A percentile compares a stretch with the other conserved stretches of the same genome.
phyloP scores from a whole-genome alignment of 2,329 filamentous ascomycete genomes.

The Venturia asperata region DNA sequence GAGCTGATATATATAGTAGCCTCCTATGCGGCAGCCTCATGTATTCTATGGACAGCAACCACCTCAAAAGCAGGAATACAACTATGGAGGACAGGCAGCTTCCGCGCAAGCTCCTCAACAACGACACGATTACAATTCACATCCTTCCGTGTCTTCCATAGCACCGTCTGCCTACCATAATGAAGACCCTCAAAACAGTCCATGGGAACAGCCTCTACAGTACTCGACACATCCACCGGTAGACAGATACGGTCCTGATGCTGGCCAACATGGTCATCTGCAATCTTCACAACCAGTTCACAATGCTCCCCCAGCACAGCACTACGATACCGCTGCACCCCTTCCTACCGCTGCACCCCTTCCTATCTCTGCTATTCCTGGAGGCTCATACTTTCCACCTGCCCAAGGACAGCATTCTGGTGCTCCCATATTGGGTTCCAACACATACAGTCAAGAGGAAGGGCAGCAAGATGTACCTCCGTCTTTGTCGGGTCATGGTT shows the following conservation, averaged over 20 bases:
- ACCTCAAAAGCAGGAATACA: slow-evolving; percentile 2
- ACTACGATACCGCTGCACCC: slow-evolving; percentile 10
- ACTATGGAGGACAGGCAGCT: slow-evolving; percentile 1
- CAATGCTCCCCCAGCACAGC: background rate
- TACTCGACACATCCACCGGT: slow-evolving; percentile 18
- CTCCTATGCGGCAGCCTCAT: background rate
- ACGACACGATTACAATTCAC: background rate
- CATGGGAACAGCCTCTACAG: slow-evolving; percentile 18
- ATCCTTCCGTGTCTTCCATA: slow-evolving; percentile 26
- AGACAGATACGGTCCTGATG: slow-evolving; percentile 17
- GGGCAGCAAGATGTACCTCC: slow-evolving; percentile 29
- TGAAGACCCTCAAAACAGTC: slow-evolving; percentile 14
- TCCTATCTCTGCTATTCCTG: slow-evolving; percentile 26
- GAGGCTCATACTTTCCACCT: slow-evolving; percentile 30
- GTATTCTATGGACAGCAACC: slow-evolving; percentile 4
- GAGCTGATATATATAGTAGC: background rate
- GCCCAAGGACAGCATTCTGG: slow-evolving; percentile 21
- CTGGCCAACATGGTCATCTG: background rate
- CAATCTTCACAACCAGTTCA: background rate
- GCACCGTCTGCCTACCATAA: slow-evolving; percentile 18
- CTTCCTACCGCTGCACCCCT: no score
- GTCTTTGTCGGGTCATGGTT: slow-evolving; percentile 28
- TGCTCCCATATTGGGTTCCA: background rate
- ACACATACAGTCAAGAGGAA: slow-evolving; percentile 25
- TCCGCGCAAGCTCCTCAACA: background rate